Evolutionary conservation across 2,329 filamentous ascomycete genomes (phyloP).

Genomic region (Clonostachys rosea): DNA sequence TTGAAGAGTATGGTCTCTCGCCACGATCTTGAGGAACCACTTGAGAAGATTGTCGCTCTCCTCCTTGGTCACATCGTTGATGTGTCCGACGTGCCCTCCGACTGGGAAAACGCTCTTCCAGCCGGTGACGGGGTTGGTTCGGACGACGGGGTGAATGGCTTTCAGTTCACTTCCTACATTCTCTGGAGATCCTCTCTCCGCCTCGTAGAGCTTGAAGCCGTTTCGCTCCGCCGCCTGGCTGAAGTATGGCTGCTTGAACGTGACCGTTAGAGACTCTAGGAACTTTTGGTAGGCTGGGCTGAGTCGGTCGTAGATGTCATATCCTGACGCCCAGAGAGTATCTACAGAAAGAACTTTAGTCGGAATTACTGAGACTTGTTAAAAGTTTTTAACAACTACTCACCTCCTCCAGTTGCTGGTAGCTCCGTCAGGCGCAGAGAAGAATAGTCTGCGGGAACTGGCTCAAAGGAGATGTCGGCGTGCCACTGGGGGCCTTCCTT

Average conservation of each 20-base stretch:
- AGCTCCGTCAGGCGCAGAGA: slow-evolving; percentile 46
- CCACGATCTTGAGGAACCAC: slow-evolving; percentile 33
- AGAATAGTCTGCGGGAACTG: slow-evolving; percentile 51
- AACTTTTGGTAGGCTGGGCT: slow-evolving; percentile 44
- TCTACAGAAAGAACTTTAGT: slow-evolving; percentile 26
- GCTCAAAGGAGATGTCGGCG: slow-evolving; percentile 54
- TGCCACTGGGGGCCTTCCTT: slow-evolving; percentile 28
- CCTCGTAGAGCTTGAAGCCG: slow-evolving; percentile 21
- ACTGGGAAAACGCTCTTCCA: slow-evolving; percentile 47
- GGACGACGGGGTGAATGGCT: slow-evolving; percentile 49
- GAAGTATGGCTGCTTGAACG: slow-evolving; percentile 19
- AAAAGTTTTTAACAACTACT: too few relatives aligned
- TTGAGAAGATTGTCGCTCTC: slow-evolving; percentile 34
- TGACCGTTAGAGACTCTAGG: slow-evolving; percentile 45
- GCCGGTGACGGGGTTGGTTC: slow-evolving; percentile 59
- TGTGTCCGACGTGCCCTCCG: slow-evolving; percentile 31
- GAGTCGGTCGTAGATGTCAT: slow-evolving; percentile 54
- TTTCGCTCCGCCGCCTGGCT: slow-evolving; percentile 16
- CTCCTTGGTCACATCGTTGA: slow-evolving; percentile 35
- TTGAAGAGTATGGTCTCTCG: slow-evolving; percentile 43
- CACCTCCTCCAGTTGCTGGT: slow-evolving; percentile 36
- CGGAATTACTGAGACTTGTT: too few relatives aligned
- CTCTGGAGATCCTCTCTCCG: slow-evolving; percentile 21
- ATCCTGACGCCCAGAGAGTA: slow-evolving; percentile 56
- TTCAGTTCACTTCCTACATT: slow-evolving; percentile 44